Percentiles rank a stretch among this genome's conserved stretches.
Evolutionary conservation across 2,329 filamentous ascomycete genomes (phyloP).

Genomic region (Botryotinia calthae): DNA sequence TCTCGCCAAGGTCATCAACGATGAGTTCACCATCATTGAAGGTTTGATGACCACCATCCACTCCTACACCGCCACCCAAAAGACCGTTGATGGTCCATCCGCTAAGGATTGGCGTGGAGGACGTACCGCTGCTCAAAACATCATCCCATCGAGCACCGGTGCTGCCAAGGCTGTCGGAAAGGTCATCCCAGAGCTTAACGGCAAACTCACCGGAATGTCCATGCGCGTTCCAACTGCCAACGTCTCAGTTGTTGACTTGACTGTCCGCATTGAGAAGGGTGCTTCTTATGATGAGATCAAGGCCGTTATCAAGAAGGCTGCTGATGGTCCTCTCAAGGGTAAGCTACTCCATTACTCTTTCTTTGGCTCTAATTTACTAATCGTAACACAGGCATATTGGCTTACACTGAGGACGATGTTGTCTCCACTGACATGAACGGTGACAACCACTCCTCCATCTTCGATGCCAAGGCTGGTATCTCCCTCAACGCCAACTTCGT

Average conservation of each 20-base stretch:
- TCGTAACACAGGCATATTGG: slow-evolving; percentile 66
- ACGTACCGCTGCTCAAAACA: slow-evolving; percentile 98
- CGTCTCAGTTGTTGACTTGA: slow-evolving; percentile 98
- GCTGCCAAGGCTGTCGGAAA: slow-evolving; percentile 99
- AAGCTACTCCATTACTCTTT: slow-evolving; percentile 39
- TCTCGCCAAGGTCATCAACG: slow-evolving; percentile 98
- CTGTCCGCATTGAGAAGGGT: slow-evolving; percentile 87
- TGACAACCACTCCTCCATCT: slow-evolving; percentile 92
- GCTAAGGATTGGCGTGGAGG: slow-evolving; percentile 99
- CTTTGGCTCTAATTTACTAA: slow-evolving; percentile 1
- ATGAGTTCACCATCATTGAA: slow-evolving; percentile 96
- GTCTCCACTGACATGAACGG: slow-evolving; percentile 94
- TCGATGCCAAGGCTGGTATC: slow-evolving; percentile 99
- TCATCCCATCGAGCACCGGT: slow-evolving; percentile 98
- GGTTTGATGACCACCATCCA: slow-evolving; percentile 99
- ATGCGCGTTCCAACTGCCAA: slow-evolving; percentile 99
- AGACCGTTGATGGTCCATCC: slow-evolving; percentile 97
- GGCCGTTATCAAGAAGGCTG: slow-evolving; percentile 80
- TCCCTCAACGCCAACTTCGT: slow-evolving; percentile 97
- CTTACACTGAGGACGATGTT: slow-evolving; percentile 94
- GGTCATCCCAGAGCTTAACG: slow-evolving; percentile 96
- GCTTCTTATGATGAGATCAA: slow-evolving; percentile 92
- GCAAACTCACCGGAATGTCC: slow-evolving; percentile 99
- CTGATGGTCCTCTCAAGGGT: slow-evolving; percentile 84
- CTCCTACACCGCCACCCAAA: slow-evolving; percentile 99